Conservation (phyloP, 1,139 yeast species). For the Suhomyces choctaworum region DNA sequence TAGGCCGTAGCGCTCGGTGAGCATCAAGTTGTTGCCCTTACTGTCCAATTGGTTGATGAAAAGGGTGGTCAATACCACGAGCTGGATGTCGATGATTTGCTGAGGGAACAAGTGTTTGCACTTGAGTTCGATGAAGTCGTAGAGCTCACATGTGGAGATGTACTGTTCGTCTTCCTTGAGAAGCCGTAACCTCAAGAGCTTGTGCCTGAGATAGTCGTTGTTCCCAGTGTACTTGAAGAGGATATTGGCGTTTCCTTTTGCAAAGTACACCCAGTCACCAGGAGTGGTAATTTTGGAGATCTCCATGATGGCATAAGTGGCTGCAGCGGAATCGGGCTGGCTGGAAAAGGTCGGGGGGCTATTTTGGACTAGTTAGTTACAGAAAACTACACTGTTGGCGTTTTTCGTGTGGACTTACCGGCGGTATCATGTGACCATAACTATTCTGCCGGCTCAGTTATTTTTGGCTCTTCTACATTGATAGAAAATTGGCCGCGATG, state of each 20-base stretch:
- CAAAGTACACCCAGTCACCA: constrained; percentile 45
- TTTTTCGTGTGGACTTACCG: background rate
- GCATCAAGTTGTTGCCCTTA: constrained; percentile 33
- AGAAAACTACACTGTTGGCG: no score
- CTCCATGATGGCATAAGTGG: constrained; percentile 29
- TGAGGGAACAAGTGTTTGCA: constrained; percentile 44
- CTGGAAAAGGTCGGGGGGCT: background rate
- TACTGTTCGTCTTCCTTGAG: constrained; percentile 40
- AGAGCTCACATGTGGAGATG: constrained; percentile 44
- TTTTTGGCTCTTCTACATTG: no score
- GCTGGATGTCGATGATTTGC: constrained; percentile 41
- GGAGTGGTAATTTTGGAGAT: constrained; percentile 44
- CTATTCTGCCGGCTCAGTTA: no score
- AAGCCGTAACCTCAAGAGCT: constrained; percentile 40
- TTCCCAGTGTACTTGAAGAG: constrained; percentile 42
- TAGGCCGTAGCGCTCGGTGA: constrained; percentile 42
- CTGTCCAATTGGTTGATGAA: constrained; percentile 35
- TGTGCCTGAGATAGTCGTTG: constrained; percentile 37
- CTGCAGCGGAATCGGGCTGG: background rate
- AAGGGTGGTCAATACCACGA: constrained; percentile 37
- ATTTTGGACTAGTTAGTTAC: no score
- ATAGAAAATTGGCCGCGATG: no score
- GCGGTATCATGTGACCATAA: background rate
- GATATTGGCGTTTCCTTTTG: constrained; percentile 50
- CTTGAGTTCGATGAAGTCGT: constrained; percentile 44